A percentile compares a stretch with the other conserved stretches of the same genome.
phyloP scores from a whole-genome alignment of 2,329 filamentous ascomycete genomes.

The Colletotrichum camelliae region DNA sequence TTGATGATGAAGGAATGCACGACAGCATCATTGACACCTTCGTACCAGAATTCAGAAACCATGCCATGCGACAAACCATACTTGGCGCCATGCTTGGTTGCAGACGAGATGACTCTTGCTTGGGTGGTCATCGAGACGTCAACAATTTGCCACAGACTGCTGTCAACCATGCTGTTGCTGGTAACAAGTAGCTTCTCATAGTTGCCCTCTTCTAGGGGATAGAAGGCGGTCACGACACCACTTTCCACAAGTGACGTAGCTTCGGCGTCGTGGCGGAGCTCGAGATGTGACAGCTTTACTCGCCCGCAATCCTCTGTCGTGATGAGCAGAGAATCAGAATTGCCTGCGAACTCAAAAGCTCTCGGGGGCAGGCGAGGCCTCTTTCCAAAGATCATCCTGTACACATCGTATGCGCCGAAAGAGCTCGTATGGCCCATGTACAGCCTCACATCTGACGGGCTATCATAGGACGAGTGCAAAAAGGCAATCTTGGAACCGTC shows the following conservation, averaged over 20 bases:
- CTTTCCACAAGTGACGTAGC: conserved; percentile 29
- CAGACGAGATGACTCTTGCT: conserved; percentile 33
- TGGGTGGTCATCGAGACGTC: conserved; percentile 25
- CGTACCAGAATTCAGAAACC: conserved; percentile 45
- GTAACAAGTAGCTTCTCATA: conserved; percentile 39
- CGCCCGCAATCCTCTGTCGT: conserved; percentile 38
- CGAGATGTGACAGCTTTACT: conserved; percentile 35
- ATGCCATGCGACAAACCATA: conserved; percentile 40
- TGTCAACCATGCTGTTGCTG: conserved; percentile 42
- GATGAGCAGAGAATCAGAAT: conserved; percentile 37
- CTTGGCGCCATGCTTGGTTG: conserved; percentile 34
- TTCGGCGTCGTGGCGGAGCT: conserved; percentile 31
- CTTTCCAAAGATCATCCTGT: conserved; percentile 28
- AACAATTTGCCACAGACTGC: conserved; percentile 40
- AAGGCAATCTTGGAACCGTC: conserved; percentile 42
- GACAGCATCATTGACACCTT: conserved; percentile 37
- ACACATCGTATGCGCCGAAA: conserved; percentile 32
- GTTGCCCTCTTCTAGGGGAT: conserved; percentile 29
- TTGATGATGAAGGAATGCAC: conserved; percentile 46
- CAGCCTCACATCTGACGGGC: conserved; percentile 31
- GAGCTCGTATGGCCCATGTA: conserved; percentile 34
- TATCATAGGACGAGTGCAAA: conserved; percentile 28
- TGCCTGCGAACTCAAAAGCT: conserved; percentile 38
- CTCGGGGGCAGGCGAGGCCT: conserved; percentile 32
- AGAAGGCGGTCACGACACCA: conserved; percentile 32